Base-by-base conservation (phyloP, 345 rosid genomes). In the Limnanthes douglasii region DNA sequence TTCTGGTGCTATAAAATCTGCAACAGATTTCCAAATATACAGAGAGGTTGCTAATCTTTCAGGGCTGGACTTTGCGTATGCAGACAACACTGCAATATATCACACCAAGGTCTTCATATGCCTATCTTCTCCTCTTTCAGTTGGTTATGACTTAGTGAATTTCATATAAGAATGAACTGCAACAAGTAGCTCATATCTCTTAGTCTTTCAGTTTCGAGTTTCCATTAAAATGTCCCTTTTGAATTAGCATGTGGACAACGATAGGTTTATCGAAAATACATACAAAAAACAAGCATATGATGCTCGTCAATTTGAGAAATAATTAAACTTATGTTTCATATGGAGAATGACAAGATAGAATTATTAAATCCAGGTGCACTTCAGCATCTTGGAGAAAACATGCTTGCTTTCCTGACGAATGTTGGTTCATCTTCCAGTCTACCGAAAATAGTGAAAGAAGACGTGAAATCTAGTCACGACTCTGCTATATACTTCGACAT, bases 321-420 rank as follows among this genome's bases (percentile, higher is more conserved):
- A 16, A 11, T 13, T 24, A n/a, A n/a, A n/a, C 48, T 11, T 50
- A 24, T 39, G 39, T 34, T 39, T 46, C 41, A 29, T 4, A 0
- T 61, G 66, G 79, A 90, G 98, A 90, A 90, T 51, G 98, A 90
- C 75, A 90, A 69, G 54, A 19, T 84, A 46, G 86, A 90, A 53
- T 73, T 90, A 18, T 43, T 90, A 52, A 77, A 84, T 57, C 48
- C 84, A 19, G 98, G 98, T 46, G 84, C 98, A 13, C 94, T 90
- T 42, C 98, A 90, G 65, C 95, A 90, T 73, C 78, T 72, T 41
- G 95, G 98, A 41, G 98, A 90, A 59, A 84, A 90, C 54, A 67
- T 84, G 83, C 98, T 90, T 48, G 72, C 92, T 45, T 90, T 84
- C 64, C 80, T 90, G 30, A 62, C 77, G 45, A 84, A 64, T 20